These are phyloP conservation scores for Saccharomycopsis guyanensis DNA, from an alignment of 805 yeast genomes.

Conservation along the genomic window DNA sequence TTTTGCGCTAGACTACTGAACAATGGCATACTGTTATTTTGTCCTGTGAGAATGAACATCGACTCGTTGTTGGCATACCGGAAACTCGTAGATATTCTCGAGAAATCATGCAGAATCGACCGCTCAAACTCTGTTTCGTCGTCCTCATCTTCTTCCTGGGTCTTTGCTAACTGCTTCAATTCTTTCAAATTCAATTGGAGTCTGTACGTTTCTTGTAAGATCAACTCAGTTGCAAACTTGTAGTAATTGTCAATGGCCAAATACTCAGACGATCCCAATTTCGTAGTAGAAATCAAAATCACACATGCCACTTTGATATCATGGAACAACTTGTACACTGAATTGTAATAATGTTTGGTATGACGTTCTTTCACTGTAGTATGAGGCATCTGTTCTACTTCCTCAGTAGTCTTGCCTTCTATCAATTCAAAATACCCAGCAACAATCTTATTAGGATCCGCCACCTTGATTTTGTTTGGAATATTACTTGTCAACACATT, in stretches of 20 bases:
- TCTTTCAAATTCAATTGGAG: slow-evolving; percentile 29
- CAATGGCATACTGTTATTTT: slow-evolving; percentile 59
- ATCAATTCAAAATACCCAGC: slow-evolving; percentile 31
- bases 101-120: slow-evolving; percentile 49
- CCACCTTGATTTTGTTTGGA: slow-evolving; percentile 42
- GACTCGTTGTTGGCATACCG: slow-evolving; percentile 56
- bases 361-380: slow-evolving; percentile 40
- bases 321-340: slow-evolving; percentile 53
- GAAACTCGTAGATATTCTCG: slow-evolving; percentile 48
- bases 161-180: slow-evolving; percentile 2
- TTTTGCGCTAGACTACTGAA: slow-evolving; percentile 67
- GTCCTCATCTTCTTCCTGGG: slow-evolving; percentile 3
- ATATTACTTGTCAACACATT: slow-evolving; percentile 24
- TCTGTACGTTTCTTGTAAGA: slow-evolving; percentile 53
- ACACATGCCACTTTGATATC: slow-evolving; percentile 56
- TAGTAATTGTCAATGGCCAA: slow-evolving; percentile 52
- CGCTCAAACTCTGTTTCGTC: slow-evolving; percentile 28
- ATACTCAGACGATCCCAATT: slow-evolving; percentile 44
- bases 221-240: slow-evolving; percentile 52
- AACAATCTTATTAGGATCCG: slow-evolving; percentile 35
- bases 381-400: slow-evolving; percentile 11
- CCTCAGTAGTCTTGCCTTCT: slow-evolving; percentile 5
- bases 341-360: slow-evolving; percentile 32
- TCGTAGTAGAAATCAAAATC: slow-evolving; percentile 37
- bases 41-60: slow-evolving; percentile 41